phyloP scores from a whole-genome alignment of 192 early-diverging fungal genomes.

The Gonapodya prolifera region DNA sequence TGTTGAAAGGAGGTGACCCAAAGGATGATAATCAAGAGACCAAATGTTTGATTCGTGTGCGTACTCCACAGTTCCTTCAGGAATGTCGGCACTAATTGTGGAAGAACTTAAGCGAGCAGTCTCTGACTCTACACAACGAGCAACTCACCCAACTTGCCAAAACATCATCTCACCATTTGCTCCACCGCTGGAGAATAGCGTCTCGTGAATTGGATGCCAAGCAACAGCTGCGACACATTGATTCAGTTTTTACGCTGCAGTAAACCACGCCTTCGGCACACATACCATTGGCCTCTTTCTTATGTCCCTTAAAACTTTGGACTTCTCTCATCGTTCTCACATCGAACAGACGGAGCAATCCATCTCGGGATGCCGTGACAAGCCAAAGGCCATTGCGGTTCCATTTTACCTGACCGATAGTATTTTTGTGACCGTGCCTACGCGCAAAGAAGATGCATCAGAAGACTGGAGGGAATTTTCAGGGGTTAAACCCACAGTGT shows the following conservation, averaged over 20 bases:
- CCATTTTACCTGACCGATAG: slow-evolving; percentile 79
- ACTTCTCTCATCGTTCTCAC: slow-evolving; percentile 86
- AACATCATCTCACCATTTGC: slow-evolving; percentile 73
- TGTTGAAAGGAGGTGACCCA: slow-evolving; percentile 85
- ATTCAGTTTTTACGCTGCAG: slow-evolving; percentile 2
- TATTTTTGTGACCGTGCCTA: slow-evolving; percentile 88
- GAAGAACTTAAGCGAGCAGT: neutral
- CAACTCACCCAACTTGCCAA: slow-evolving; percentile 68
- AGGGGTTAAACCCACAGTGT: slow-evolving; percentile 47
- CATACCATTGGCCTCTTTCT: slow-evolving; percentile 75
- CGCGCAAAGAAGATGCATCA: neutral
- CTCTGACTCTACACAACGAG: neutral
- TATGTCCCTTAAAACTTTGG: slow-evolving; percentile 70
- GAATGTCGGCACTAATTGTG: neutral
- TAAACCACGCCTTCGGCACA: neutral
- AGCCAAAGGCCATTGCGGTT: slow-evolving; percentile 98
- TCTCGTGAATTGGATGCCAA: slow-evolving; percentile 94
- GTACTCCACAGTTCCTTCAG: slow-evolving; percentile 34
- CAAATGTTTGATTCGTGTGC: slow-evolving; percentile 86
- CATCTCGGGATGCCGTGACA: slow-evolving; percentile 77
- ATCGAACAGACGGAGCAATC: slow-evolving; percentile 85
- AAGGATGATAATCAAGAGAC: slow-evolving; percentile 94
- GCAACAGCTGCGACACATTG: slow-evolving; percentile 44
- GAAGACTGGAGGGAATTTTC: slow-evolving; percentile 1
- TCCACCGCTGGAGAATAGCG: slow-evolving; percentile 78